Evolutionary conservation across 805 yeast genomes (phyloP).

Genomic region (Schwanniomyces polymorphus): DNA sequence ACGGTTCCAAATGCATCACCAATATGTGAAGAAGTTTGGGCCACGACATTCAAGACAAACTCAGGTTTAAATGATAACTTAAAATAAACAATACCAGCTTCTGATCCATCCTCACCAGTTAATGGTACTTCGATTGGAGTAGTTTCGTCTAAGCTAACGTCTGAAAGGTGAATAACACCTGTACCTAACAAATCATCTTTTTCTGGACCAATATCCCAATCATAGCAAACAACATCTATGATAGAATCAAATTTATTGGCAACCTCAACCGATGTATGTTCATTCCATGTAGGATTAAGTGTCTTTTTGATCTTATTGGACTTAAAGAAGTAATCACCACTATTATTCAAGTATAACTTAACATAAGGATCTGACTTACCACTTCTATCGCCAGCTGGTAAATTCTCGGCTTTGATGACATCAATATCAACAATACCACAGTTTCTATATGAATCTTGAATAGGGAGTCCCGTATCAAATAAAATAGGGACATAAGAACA

Average conservation of each 20-base stretch:
- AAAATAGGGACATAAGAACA: constrained; percentile 79
- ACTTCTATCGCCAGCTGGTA: constrained; percentile 84
- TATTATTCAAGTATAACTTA: constrained; percentile 65
- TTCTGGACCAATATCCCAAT: constrained; percentile 94
- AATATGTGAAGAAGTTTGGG: constrained; percentile 31
- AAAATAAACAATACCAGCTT: constrained; percentile 66
- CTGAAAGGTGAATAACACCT: constrained; percentile 55
- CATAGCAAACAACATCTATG: constrained; percentile 61
- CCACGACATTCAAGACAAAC: constrained; percentile 53
- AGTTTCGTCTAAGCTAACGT: constrained; percentile 33
- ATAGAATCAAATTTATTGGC: constrained; percentile 61
- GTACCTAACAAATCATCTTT: constrained; percentile 80
- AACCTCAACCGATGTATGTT: constrained; percentile 55
- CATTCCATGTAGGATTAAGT: constrained; percentile 88
- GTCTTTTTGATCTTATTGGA: constrained; percentile 84
- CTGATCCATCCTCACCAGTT: constrained; percentile 46
- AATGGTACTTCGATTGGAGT: constrained; percentile 58
- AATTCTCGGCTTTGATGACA: constrained; percentile 60
- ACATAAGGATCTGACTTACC: constrained; percentile 95
- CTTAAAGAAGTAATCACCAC: constrained; percentile 59
- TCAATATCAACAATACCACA: constrained; percentile 68
- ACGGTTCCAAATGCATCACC: constrained; percentile 47
- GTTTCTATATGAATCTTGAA: constrained; percentile 71
- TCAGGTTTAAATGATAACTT: constrained; percentile 68
- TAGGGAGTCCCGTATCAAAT: constrained; percentile 58